phyloP scores from a whole-genome alignment of 192 early-diverging fungal genomes.

The Entophlyctis luteolus region DNA sequence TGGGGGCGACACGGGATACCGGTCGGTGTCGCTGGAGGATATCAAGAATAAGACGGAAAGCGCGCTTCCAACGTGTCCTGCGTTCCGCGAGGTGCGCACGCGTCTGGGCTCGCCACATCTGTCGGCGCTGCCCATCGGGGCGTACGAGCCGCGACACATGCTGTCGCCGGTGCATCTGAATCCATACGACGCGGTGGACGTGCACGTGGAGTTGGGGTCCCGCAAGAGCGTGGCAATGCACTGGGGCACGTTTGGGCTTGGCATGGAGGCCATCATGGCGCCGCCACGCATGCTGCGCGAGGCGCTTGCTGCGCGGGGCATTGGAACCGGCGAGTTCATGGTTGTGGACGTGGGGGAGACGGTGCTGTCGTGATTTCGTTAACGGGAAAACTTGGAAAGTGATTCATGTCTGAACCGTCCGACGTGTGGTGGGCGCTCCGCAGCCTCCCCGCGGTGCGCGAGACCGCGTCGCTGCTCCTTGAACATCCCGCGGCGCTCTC shows the following conservation, averaged over 20 bases:
- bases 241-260: slow-evolving; percentile 81
- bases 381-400: too few species aligned
- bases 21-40: slow-evolving; percentile 44
- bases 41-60: slow-evolving; percentile 29
- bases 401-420: too few species aligned
- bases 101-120: slow-evolving; percentile 69
- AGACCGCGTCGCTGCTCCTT: slow-evolving; percentile 60
- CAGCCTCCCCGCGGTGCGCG: slow-evolving; percentile 61
- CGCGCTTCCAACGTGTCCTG: slow-evolving; percentile 67
- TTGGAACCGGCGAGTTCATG: slow-evolving; percentile 11
- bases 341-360: slow-evolving; percentile 17
- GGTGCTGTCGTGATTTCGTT: neutral
- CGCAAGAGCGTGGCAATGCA: slow-evolving; percentile 60
- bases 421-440: too few species aligned
- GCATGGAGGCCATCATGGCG: slow-evolving; percentile 63
- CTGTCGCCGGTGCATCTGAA: slow-evolving; percentile 72
- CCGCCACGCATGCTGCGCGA: slow-evolving; percentile 59
- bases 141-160: slow-evolving; percentile 71
- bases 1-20: slow-evolving; percentile 80
- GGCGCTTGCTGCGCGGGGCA: slow-evolving; percentile 46
- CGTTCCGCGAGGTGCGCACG: slow-evolving; percentile 76
- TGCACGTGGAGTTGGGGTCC: slow-evolving; percentile 48
- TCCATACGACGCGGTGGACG: slow-evolving; percentile 75
- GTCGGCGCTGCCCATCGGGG: slow-evolving; percentile 78
- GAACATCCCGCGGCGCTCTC: slow-evolving; percentile 51